Percentiles rank a stretch among this genome's conserved stretches.
phyloP scores from a whole-genome alignment of 768 basidiomycete genomes.

The Leccinum variicolor region DNA sequence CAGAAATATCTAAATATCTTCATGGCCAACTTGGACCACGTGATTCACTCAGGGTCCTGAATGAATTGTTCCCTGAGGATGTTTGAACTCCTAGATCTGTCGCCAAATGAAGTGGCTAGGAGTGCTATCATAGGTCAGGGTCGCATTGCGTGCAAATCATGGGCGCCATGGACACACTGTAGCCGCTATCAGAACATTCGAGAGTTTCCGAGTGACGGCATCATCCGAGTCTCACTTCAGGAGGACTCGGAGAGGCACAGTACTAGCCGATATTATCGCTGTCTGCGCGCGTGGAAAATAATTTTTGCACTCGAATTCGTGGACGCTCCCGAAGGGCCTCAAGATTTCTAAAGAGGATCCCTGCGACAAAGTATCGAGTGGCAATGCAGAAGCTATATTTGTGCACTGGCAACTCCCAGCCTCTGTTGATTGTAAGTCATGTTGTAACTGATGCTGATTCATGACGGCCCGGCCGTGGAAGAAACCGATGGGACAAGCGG shows the following conservation, averaged over 20 bases:
- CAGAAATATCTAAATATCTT: background rate
- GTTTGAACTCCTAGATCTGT: background rate
- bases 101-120: background rate
- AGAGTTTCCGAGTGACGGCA: background rate
- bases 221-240: background rate
- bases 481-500: background rate
- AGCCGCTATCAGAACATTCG: background rate
- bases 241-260: too few species aligned
- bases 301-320: too few species aligned
- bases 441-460: background rate
- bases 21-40: background rate
- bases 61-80: background rate
- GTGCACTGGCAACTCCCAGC: too few species aligned
- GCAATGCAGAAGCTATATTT: too few species aligned
- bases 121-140: too few species aligned
- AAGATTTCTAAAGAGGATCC: too few species aligned
- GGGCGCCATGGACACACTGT: too few species aligned
- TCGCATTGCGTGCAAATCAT: too few species aligned
- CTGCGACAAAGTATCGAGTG: too few species aligned
- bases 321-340: too few species aligned
- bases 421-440: background rate
- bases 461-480: background rate
- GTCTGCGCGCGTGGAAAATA: background rate
- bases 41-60: background rate
- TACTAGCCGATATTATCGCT: background rate